These are phyloP conservation scores for Trichosporon faecale DNA, from an alignment of 1,284 basidiomycete species.

Conservation along the genomic window DNA sequence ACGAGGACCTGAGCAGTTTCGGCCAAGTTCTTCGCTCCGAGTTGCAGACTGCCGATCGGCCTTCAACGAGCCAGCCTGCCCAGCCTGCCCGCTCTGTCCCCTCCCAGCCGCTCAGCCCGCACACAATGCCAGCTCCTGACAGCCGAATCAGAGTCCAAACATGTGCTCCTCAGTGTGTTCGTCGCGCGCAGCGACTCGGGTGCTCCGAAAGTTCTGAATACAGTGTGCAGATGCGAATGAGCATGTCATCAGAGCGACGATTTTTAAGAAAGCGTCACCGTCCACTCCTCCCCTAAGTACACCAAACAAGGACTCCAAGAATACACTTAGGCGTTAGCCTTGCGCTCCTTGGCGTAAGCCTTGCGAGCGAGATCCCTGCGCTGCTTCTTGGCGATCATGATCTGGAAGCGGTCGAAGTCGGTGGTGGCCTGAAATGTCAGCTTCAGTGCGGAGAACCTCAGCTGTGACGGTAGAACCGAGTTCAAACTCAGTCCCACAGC, in stretches of 20 bases:
- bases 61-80: neutral
- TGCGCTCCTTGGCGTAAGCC: conserved; percentile 55
- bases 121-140: neutral
- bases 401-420: conserved; percentile 84
- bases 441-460: too few relatives aligned
- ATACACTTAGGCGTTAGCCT: conserved; percentile 48
- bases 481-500: too few relatives aligned
- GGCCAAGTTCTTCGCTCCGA: neutral
- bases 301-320: conserved; percentile 13
- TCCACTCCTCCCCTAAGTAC: conserved; percentile 9
- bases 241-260: conserved; percentile 27
- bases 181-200: neutral
- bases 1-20: neutral
- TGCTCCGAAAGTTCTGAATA: neutral
- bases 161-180: neutral
- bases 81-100: too few relatives aligned
- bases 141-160: neutral
- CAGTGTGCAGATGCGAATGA: conserved; percentile 23
- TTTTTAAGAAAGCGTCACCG: conserved; percentile 11
- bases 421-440: conserved; percentile 56
- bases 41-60: neutral
- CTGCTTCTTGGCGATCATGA: conserved; percentile 58
- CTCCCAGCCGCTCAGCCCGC: too few relatives aligned
- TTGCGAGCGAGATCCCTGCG: conserved; percentile 54
- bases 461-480: too few relatives aligned